Evolutionary conservation across 176 grass and related monocot genomes (phyloP), one percentile per base, ranked within the genome.

Genomic region (Leersia perrieri): DNA sequence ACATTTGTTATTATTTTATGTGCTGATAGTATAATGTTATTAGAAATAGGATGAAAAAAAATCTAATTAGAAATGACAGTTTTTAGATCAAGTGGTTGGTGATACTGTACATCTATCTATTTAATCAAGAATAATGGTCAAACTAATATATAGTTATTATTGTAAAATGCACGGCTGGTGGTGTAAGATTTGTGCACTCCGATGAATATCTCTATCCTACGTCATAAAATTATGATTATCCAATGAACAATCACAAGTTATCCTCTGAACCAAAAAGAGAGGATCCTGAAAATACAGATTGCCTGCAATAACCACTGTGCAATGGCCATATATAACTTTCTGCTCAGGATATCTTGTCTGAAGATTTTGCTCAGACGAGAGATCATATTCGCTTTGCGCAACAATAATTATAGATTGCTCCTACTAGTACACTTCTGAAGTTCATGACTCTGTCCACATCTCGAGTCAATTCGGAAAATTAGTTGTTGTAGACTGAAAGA

Each of bases 1-100:
- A n/a, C 38, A 35, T 30, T 63, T 29, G 13, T 70, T 53, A 61
- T 53, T 22, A 89, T 76, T 89, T 51, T 71, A 76, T 85, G 58
- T 77, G 41, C 3, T 57, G 20, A 35, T 42, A 83, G 15, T 3
- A 32, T 39, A 77, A 64, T 18, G 14, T 64, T 27, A 60, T 63
- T 72, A 45, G 2, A 33, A 12, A n/a, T n/a, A n/a, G n/a, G n/a
- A n/a, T n/a, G n/a, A n/a, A n/a, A n/a, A 3, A 32, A 53, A 77
- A 64, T 18, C n/a, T 64, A 18, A 60, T 63, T 72, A 45, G 2
- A 33, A 12, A n/a, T n/a, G n/a, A n/a, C n/a, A n/a, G n/a, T n/a
- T 31, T 72, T 30, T 47, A 47, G 16, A 30, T 25, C 30, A 72
- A 65, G 1, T 20, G 10, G 60, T 30, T 26, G 31, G 5, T 41